Conservation (phyloP, 164 flowering plant genomes). For the Santalum album region DNA sequence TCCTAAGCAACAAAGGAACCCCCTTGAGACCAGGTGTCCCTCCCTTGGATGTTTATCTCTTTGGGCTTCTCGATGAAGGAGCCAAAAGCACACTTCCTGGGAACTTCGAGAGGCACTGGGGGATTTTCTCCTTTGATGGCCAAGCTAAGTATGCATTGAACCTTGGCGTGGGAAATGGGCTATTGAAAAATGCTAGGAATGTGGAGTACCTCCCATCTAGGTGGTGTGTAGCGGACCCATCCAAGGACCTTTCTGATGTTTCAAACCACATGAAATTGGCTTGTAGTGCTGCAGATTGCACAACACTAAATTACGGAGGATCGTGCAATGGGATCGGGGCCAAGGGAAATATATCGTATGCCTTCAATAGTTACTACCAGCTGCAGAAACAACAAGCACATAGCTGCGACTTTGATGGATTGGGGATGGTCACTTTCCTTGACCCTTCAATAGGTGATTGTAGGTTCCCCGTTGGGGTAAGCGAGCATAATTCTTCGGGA, state of each 20-base stretch:
- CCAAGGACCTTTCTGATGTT: slow-evolving; percentile 47
- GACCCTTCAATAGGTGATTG: slow-evolving; percentile 87
- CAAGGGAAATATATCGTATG: slow-evolving; percentile 81
- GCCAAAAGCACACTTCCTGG: slow-evolving; percentile 76
- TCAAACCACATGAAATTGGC: slow-evolving; percentile 62
- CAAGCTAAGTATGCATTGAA: slow-evolving; percentile 71
- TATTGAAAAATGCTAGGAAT: slow-evolving; percentile 57
- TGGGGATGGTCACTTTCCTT: slow-evolving; percentile 75
- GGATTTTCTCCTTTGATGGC: slow-evolving; percentile 87
- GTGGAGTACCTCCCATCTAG: slow-evolving; percentile 78
- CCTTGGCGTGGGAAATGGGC: slow-evolving; percentile 59
- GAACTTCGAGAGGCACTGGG: slow-evolving; percentile 95
- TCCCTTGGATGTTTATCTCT: slow-evolving; percentile 76
- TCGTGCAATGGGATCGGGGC: slow-evolving; percentile 80
- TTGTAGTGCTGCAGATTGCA: slow-evolving; percentile 79
- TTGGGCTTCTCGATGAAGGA: slow-evolving; percentile 80
- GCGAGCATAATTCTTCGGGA: slow-evolving; percentile 22
- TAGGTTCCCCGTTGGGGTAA: slow-evolving; percentile 76
- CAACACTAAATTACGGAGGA: slow-evolving; percentile 75
- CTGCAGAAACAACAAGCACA: slow-evolving; percentile 52
- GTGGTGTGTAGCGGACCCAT: slow-evolving; percentile 87
- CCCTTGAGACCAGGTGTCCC: slow-evolving; percentile 76
- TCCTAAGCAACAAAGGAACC: slow-evolving; percentile 66
- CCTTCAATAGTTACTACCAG: slow-evolving; percentile 93
- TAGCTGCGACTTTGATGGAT: slow-evolving; percentile 87